A percentile compares a stretch with the other conserved stretches of the same genome.
Evolutionary conservation across 2,329 filamentous ascomycete species (phyloP).

Genomic region (Rhytidhysteron rufulum): DNA sequence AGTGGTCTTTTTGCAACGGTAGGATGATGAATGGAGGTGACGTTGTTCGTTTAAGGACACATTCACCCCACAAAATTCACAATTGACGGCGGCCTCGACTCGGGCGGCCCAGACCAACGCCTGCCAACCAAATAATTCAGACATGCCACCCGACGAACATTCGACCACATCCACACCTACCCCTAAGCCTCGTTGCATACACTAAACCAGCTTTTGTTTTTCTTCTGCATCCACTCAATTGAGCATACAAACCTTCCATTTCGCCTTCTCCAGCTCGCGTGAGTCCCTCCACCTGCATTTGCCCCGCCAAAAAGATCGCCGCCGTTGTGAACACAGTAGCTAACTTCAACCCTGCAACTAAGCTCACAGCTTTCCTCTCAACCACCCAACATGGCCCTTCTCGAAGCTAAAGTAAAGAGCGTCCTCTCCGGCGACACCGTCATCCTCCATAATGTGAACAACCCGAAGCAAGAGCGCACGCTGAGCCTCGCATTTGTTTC

Average conservation of each 20-base stretch:
- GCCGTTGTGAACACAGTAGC: slow-evolving; percentile 13
- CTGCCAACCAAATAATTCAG: no score
- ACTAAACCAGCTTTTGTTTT: not conserved
- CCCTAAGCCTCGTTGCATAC: not conserved
- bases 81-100: not conserved
- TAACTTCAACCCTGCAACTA: slow-evolving; percentile 13
- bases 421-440: slow-evolving; percentile 92
- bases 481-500: slow-evolving; percentile 90
- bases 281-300: not conserved
- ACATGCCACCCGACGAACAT: not conserved
- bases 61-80: slow-evolving; percentile 3
- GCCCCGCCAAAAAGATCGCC: not conserved
- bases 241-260: not conserved
- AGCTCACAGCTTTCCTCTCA: slow-evolving; percentile 11
- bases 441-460: slow-evolving; percentile 75
- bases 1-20: no score
- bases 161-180: not conserved
- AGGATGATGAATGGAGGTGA: not conserved
- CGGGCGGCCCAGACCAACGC: no score
- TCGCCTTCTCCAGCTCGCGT: not conserved
- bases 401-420: slow-evolving; percentile 69
- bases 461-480: slow-evolving; percentile 76
- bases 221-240: slow-evolving; percentile 1
- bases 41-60: slow-evolving; percentile 1
- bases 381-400: slow-evolving; percentile 29